Conservation (phyloP, 768 basidiomycete species). For the Solioccasus polychromus region DNA sequence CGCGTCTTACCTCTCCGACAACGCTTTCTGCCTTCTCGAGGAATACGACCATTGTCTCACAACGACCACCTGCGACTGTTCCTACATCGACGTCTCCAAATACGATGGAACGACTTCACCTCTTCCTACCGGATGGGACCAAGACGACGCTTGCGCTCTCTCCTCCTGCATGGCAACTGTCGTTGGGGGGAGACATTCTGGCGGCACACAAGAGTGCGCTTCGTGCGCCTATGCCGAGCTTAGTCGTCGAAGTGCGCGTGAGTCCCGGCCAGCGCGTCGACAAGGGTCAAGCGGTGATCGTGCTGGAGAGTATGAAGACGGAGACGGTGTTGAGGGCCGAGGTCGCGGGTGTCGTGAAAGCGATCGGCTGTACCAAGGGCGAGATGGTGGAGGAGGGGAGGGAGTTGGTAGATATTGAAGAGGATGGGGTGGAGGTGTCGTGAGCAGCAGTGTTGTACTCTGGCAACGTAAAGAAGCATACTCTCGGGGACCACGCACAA, state of each 20-base stretch:
- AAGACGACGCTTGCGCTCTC: conserved; percentile 69
- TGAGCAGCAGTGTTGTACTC: too few species aligned
- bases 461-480: too few species aligned
- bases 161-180: conserved; percentile 67
- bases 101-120: conserved; percentile 71
- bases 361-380: conserved; percentile 75
- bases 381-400: conserved; percentile 90
- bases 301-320: conserved; percentile 97
- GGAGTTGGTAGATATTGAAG: conserved; percentile 70
- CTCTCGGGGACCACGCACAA: too few species aligned
- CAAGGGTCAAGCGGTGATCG: conserved; percentile 76
- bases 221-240: conserved; percentile 89
- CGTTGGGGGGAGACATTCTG: conserved; percentile 58
- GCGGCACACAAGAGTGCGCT: conserved; percentile 60
- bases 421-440: conserved; percentile 26
- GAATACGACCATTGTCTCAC: conserved; percentile 73
- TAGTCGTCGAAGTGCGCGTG: conserved; percentile 86
- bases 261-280: conserved; percentile 73
- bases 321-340: conserved; percentile 83
- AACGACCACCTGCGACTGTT: conserved; percentile 50
- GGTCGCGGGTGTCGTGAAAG: conserved; percentile 62
- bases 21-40: conserved; percentile 49
- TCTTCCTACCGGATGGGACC: conserved; percentile 57
- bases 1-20: conserved; percentile 51
- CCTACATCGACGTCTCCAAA: conserved; percentile 54